phyloP scores from a whole-genome alignment of 139 green algal species.

The Chlamydomonas sp. region DNA sequence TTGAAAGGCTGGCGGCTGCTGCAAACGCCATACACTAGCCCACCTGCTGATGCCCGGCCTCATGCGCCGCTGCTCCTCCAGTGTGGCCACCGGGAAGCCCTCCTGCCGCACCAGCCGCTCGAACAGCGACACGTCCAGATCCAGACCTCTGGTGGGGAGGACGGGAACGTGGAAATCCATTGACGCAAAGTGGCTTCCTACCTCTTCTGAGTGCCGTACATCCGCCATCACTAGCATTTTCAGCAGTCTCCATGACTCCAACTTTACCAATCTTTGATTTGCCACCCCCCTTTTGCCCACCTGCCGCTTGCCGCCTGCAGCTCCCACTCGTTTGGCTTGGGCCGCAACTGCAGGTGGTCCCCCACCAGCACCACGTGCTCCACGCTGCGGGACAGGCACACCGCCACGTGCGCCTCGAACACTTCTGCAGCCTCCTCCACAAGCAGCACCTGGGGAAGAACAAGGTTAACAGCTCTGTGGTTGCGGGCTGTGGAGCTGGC shows the following conservation, averaged over 20 bases:
- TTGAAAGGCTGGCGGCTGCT: no score
- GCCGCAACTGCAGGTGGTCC: slow-evolving; percentile 81
- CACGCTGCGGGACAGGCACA: slow-evolving; percentile 56
- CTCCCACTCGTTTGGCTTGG: slow-evolving; percentile 65
- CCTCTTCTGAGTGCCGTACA: background rate
- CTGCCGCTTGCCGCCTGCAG: slow-evolving; percentile 44
- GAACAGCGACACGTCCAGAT: slow-evolving; percentile 83
- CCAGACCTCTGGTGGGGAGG: slow-evolving; percentile 54
- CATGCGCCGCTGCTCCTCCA: slow-evolving; percentile 81
- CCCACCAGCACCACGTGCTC: slow-evolving; percentile 87
- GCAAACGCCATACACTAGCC: background rate
- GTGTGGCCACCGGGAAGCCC: slow-evolving; percentile 45
- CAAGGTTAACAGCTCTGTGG: no score
- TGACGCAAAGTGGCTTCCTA: background rate
- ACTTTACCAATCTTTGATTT: no score
- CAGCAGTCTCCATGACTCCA: no score
- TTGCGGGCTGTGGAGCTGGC: no score
- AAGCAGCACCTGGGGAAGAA: slow-evolving; percentile 57
- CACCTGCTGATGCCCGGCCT: slow-evolving; percentile 62
- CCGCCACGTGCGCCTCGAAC: slow-evolving; percentile 81
- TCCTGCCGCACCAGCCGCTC: slow-evolving; percentile 69
- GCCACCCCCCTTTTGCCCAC: background rate
- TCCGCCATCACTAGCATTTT: no score
- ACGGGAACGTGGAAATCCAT: background rate
- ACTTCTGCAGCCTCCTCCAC: slow-evolving; percentile 88